Base-by-base conservation (phyloP, 2,329 filamentous ascomycete genomes). In the Bipolaris victoriae region DNA sequence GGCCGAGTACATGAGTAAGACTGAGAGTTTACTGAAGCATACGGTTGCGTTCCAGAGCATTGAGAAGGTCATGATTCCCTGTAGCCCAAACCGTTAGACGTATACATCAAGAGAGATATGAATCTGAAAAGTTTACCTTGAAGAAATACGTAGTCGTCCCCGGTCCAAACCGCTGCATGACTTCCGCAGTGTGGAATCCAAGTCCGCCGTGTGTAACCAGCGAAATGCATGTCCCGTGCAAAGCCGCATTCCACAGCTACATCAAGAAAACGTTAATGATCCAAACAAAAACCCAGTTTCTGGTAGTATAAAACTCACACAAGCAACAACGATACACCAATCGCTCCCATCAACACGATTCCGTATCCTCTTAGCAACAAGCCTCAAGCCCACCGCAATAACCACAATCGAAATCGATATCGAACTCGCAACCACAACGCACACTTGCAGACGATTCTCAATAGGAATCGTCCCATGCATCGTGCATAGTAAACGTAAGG, bases 21-120 rank as follows among this genome's bases (percentile, higher is more conserved):
- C 52, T 1, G 64, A 69, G 0, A 66, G 16, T 55, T 65, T 66
- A 41, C 60, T 61, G 37, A 64, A 69, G 39, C 58, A 62, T 24
- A 68, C 57, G 2, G 61, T 64, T 2, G 54, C 61, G 16, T 68
- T 67, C 65, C 65, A 69, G 4, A 68, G 49, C 10, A 68, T 47
- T 0, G 63, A 44, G 41, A 68, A 68, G 0, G 60, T 36, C 60
- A 68, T 64, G 49, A 67, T 62, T 0, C 59, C 59, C 63, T 66
- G 18, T 5, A 0, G 18, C 9, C 26, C 0, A 31, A 13, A 13
- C 20, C 5, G 7, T 35, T 9, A 49, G 46, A n/a, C 13, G 0
- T 16, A 1, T 10, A 9, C 58, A 40, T 31, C 6, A 2, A 26
- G 24, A 7, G 26, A 29, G 26, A 29, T 7, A 4, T 2, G 2